phyloP scores from a whole-genome alignment of 306 rosid species.

The Luffa acutangula region DNA sequence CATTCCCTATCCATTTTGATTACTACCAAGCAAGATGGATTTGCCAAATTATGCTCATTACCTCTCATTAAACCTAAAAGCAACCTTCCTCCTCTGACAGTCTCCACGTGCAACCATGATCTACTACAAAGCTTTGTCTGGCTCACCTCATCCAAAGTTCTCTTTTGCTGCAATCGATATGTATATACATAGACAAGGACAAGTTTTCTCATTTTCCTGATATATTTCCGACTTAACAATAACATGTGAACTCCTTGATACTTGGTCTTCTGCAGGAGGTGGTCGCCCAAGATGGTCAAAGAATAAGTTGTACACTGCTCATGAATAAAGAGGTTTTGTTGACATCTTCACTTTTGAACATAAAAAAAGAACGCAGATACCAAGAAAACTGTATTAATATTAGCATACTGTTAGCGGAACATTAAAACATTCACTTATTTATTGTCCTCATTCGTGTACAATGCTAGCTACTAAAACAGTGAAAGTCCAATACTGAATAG shows the following conservation, averaged over 20 bases:
- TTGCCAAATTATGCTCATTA: background rate
- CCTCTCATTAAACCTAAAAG: background rate
- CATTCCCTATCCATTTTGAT: background rate
- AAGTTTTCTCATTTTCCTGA: background rate
- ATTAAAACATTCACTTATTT: background rate
- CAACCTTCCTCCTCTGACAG: background rate
- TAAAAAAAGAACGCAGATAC: background rate
- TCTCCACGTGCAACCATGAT: constrained; percentile 1
- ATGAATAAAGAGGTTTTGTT: background rate
- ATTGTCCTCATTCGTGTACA: background rate
- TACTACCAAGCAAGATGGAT: background rate
- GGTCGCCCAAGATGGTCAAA: background rate
- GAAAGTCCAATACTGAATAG: background rate
- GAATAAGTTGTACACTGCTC: background rate
- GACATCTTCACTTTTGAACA: background rate
- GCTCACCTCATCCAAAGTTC: background rate
- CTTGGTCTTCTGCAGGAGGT: background rate
- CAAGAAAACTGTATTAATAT: background rate
- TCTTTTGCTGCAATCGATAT: background rate
- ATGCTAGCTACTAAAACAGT: background rate
- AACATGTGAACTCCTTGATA: background rate
- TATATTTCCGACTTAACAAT: background rate
- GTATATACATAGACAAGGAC: background rate
- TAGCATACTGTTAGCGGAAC: background rate
- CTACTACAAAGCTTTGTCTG: background rate